Evolutionary conservation across 306 rosid genomes (phyloP), one percentile per base, ranked within the genome.

Genomic region (Acmispon strigosus): DNA sequence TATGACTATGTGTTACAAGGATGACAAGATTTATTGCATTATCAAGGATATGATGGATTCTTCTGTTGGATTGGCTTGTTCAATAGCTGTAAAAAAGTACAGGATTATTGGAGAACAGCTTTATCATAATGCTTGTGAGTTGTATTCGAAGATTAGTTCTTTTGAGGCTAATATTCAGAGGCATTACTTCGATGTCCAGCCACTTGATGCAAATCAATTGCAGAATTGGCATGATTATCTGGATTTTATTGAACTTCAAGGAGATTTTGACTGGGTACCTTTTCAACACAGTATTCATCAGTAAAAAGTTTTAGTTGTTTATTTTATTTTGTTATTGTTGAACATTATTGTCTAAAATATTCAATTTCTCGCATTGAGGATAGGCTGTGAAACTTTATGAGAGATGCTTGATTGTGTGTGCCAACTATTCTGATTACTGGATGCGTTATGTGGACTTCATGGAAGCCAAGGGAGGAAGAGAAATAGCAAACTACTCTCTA

Each of bases 401-500:
- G 81, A 88, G 96, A 74, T 93, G 96, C 81, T 87, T 93, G 87
- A 88, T 90, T 83, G 86, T 85, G 5, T 93, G 98, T 80, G 97
- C 96, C 63, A 82, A 83, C 82, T 93, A 90, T 82, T 96, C 92
- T 59, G 98, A 93, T 69, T 90, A 84, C 70, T 93, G 98, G 98
- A 88, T 90, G 89, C 96, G 97, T 65, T 93, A 85, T 50, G 96
- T 80, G 80, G 91, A 88, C 54, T 93, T 88, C 76, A 68, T 88
- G 96, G 97, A 93, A 81, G 72, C 81, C 44, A 93, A 88, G 72
- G 98, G 98, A 66, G 98, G 96, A 84, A 81, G 98, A 86, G 98
- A 93, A 81, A 79, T 93, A 62, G 91, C 98, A 72, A 88, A 79
- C 76, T 78, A 76, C 80, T 87, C 97, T 76, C 86, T 90, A 72